phyloP scores from a whole-genome alignment of 2,329 filamentous ascomycete genomes.

The Microdochium paspali region DNA sequence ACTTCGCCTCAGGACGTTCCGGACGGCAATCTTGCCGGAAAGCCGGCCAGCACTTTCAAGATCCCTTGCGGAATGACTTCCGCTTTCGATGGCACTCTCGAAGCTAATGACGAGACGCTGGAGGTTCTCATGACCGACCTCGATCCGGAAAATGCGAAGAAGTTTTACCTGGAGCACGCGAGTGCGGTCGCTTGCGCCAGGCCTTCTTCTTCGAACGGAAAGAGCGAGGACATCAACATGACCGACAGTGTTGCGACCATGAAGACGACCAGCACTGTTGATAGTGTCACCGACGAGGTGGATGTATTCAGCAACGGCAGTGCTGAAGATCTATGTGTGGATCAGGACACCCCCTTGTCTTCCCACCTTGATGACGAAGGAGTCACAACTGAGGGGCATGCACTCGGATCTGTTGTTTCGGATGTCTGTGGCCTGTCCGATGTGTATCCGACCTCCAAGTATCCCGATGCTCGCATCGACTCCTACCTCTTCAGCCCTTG shows the following conservation, averaged over 20 bases:
- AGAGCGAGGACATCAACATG: constrained; percentile 46
- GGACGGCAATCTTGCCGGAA: constrained; percentile 17
- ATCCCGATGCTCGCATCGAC: constrained; percentile 88
- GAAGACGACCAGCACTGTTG: constrained; percentile 28
- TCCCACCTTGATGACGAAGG: constrained; percentile 57
- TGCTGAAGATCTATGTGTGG: constrained; percentile 37
- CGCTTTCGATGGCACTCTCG: constrained; percentile 26
- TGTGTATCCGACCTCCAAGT: constrained; percentile 77
- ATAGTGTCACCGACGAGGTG: constrained; percentile 44
- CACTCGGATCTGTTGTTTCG: constrained; percentile 84
- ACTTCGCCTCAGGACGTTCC: constrained; percentile 60
- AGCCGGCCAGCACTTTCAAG: constrained; percentile 39
- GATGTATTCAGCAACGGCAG: constrained; percentile 73
- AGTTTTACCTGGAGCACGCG: constrained; percentile 63
- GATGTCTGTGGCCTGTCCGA: constrained; percentile 81
- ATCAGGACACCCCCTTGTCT: constrained; percentile 45
- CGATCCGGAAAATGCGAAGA: constrained; percentile 58
- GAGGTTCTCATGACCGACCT: constrained; percentile 67
- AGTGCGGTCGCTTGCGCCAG: constrained; percentile 82
- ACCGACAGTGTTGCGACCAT: constrained; percentile 32
- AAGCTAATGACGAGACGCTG: constrained; percentile 63
- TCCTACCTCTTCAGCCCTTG: constrained; percentile 95
- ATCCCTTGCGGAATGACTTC: constrained; percentile 39
- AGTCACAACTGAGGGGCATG: constrained; percentile 85
- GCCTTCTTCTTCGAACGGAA: constrained; percentile 41